Percentiles rank a stretch among this genome's conserved stretches.
Conservation (phyloP, 495 filamentous ascomycete species). For the Xylaria venustula region DNA sequence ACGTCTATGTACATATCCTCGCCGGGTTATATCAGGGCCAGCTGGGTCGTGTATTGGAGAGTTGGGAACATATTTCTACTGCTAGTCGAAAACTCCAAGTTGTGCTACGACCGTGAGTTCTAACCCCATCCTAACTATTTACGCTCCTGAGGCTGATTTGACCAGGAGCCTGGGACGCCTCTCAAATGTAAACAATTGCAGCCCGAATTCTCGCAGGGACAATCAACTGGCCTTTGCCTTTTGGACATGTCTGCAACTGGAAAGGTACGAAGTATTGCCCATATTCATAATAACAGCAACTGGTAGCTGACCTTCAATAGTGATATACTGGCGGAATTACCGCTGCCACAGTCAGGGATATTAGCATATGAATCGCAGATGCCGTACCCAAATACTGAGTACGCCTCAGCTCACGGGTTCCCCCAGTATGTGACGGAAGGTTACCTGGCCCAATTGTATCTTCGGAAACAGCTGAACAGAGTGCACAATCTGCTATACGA, state of each 20-base stretch:
- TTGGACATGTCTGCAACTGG: slow-evolving; percentile 92
- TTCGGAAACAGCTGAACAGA: slow-evolving; percentile 81
- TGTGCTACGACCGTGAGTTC: slow-evolving; percentile 70
- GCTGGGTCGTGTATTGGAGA: slow-evolving; percentile 81
- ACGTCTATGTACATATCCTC: slow-evolving; percentile 82
- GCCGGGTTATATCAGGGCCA: slow-evolving; percentile 89
- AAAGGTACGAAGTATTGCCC: slow-evolving; percentile 61
- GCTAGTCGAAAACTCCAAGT: slow-evolving; percentile 76
- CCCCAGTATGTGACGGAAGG: slow-evolving; percentile 64
- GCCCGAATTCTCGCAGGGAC: slow-evolving; percentile 39
- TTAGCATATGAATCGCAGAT: slow-evolving; percentile 70
- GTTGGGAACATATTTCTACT: slow-evolving; percentile 80
- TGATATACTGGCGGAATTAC: slow-evolving; percentile 89
- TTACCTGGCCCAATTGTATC: slow-evolving; percentile 81
- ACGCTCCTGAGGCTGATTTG: slow-evolving; percentile 1
- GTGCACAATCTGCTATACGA: slow-evolving; percentile 81
- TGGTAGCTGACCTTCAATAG: slow-evolving; percentile 38
- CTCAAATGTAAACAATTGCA: slow-evolving; percentile 28
- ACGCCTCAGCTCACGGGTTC: slow-evolving; percentile 42
- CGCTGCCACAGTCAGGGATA: slow-evolving; percentile 76
- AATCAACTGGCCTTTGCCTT: slow-evolving; percentile 74
- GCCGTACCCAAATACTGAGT: slow-evolving; percentile 55
- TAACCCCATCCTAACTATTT: neutral
- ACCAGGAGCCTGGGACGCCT: slow-evolving; percentile 44
- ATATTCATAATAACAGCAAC: neutral